These are phyloP conservation scores for Trichoderma sp. DNA, from an alignment of 2,329 filamentous ascomycete species.

Conservation along the genomic window DNA sequence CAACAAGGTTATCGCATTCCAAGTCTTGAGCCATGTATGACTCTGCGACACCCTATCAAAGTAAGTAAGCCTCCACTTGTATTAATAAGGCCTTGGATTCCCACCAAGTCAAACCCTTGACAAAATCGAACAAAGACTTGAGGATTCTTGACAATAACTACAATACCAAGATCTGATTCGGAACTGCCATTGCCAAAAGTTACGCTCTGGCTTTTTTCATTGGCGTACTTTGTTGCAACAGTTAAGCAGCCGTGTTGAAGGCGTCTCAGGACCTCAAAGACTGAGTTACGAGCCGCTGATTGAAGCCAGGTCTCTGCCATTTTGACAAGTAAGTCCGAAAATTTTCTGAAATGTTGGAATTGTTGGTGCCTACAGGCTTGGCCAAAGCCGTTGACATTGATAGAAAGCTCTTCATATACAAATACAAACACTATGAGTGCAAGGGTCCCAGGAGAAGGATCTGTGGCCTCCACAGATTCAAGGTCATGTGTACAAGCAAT, in stretches of 20 bases:
- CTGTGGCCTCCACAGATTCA: neutral
- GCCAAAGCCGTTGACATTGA: neutral
- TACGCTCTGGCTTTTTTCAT: neutral
- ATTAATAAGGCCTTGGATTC: neutral
- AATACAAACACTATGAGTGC: neutral
- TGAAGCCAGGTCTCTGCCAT: constrained; percentile 31
- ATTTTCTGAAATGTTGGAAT: neutral
- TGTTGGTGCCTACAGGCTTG: neutral
- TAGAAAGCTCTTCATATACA: neutral
- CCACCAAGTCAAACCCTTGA: constrained; percentile 28
- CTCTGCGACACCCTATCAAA: constrained; percentile 29
- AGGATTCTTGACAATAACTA: constrained; percentile 19
- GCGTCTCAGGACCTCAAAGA: constrained; percentile 23
- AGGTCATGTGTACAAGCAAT: neutral
- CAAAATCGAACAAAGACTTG: constrained; percentile 27
- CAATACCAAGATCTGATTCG: neutral
- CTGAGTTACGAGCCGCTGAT: constrained; percentile 17
- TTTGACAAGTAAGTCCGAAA: neutral
- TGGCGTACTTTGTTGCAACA: constrained; percentile 5
- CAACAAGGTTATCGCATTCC: constrained; percentile 27
- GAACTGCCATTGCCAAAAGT: constrained; percentile 3
- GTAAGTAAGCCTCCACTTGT: neutral
- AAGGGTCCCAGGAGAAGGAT: neutral
- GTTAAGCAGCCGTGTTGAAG: constrained; percentile 23
- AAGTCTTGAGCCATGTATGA: constrained; percentile 30